Conservation (phyloP, 225 moss, liverwort and hornwort genomes). For the Pleurozium schreberi region DNA sequence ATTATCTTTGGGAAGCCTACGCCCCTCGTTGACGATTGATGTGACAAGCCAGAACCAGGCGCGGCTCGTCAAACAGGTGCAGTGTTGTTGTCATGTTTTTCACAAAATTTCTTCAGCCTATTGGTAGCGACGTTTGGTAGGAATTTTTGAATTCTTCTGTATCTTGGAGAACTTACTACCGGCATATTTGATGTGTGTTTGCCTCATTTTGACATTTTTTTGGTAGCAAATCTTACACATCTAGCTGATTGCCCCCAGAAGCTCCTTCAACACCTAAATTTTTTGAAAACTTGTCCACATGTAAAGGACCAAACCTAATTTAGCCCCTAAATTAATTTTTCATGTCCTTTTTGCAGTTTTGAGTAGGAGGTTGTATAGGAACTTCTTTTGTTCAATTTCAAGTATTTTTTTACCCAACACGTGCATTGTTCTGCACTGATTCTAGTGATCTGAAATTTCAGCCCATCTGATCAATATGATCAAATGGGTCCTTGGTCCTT, state of each 20-base stretch:
- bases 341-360: neutral
- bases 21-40: conserved; percentile 52
- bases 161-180: neutral
- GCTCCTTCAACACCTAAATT: neutral
- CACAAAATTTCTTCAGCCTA: neutral
- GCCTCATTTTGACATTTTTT: neutral
- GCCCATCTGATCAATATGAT: neutral
- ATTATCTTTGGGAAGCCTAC: conserved; percentile 26
- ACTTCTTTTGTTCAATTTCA: neutral
- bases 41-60: conserved; percentile 52
- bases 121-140: neutral
- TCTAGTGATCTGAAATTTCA: neutral
- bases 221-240: neutral
- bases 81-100: neutral
- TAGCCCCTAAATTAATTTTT: neutral
- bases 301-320: neutral
- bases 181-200: neutral
- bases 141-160: neutral
- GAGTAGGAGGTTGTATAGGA: neutral
- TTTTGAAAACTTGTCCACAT: neutral
- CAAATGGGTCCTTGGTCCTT: neutral
- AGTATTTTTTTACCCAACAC: too few relatives aligned
- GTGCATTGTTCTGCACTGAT: neutral
- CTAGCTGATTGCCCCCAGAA: neutral
- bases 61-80: conserved; percentile 58